Conservation (phyloP, 176 grass and related monocot species). For the Thinopyrum elongatum region DNA sequence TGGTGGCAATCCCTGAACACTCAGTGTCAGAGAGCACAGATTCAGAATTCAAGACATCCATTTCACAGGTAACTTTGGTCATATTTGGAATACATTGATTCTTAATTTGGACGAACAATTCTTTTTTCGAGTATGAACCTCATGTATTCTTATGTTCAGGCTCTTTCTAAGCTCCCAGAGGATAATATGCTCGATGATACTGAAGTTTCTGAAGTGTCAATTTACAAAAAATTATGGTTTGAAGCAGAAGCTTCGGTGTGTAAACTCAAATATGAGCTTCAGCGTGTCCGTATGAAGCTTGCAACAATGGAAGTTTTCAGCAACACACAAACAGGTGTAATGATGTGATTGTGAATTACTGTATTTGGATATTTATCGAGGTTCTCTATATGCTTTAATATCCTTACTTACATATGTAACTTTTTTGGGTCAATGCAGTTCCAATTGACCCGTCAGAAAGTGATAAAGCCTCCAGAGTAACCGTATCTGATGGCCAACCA, state of each 20-base stretch:
- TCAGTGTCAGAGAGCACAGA: slow-evolving; percentile 17
- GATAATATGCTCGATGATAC: slow-evolving; percentile 39
- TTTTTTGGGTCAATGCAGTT: slow-evolving; percentile 25
- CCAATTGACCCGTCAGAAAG: background rate
- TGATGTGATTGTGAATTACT: slow-evolving; percentile 14
- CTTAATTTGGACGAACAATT: background rate
- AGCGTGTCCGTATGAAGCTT: slow-evolving; percentile 41
- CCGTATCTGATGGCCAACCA: slow-evolving; percentile 16
- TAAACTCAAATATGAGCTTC: slow-evolving; percentile 86
- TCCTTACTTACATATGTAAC: background rate
- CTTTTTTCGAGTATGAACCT: background rate
- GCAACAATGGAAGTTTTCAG: slow-evolving; percentile 25
- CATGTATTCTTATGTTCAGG: slow-evolving; percentile 32
- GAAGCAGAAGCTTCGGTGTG: slow-evolving; percentile 71
- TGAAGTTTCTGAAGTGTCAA: slow-evolving; percentile 39
- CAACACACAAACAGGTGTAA: slow-evolving; percentile 25
- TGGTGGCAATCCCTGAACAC: slow-evolving; percentile 26
- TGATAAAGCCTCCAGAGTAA: background rate
- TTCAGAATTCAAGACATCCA: slow-evolving; percentile 39
- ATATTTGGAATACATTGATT: background rate
- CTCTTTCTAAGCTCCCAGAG: slow-evolving; percentile 39
- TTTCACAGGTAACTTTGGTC: slow-evolving; percentile 55
- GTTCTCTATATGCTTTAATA: slow-evolving; percentile 6
- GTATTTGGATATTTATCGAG: slow-evolving; percentile 14
- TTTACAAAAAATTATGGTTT: slow-evolving; percentile 82